Conservation (phyloP, 129 eudicot genomes). For the Chrysanthemum lavandulifolium region DNA sequence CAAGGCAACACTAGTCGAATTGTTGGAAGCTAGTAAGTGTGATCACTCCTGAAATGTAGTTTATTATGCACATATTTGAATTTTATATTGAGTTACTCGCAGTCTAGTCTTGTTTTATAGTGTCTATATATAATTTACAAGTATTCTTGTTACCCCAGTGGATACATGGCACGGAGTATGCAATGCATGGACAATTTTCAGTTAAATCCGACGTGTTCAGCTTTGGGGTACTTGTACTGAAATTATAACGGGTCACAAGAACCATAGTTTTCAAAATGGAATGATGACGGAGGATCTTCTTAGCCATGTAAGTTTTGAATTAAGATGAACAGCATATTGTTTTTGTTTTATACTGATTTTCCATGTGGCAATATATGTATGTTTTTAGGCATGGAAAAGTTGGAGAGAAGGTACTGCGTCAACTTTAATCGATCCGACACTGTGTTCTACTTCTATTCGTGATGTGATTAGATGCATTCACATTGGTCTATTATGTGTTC, state of each 20-base stretch:
- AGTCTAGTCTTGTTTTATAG: neutral
- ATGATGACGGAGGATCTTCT: constrained; percentile 31
- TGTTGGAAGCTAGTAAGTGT: constrained; percentile 57
- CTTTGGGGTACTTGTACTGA: constrained; percentile 54
- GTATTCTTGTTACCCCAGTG: constrained; percentile 28
- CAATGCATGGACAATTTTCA: constrained; percentile 41
- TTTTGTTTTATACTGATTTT: neutral
- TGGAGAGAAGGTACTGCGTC: constrained; percentile 39
- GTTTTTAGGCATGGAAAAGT: constrained; percentile 45
- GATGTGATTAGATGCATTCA: constrained; percentile 45
- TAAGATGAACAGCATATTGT: neutral
- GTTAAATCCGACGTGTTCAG: constrained; percentile 49
- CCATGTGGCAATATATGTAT: neutral
- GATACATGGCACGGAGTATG: constrained; percentile 61
- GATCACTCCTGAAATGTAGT: neutral
- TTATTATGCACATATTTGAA: neutral
- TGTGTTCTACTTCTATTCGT: constrained; percentile 14
- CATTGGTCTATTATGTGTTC: constrained; percentile 52
- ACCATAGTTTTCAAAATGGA: constrained; percentile 27
- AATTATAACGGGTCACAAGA: constrained; percentile 42
- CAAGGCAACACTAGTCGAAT: constrained; percentile 38
- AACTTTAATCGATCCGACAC: constrained; percentile 35
- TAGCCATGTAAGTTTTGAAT: constrained; percentile 39
- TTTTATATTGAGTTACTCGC: neutral
- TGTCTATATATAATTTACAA: neutral